phyloP scores from a whole-genome alignment of 2,329 filamentous ascomycete species.

The Endothia cerciana region DNA sequence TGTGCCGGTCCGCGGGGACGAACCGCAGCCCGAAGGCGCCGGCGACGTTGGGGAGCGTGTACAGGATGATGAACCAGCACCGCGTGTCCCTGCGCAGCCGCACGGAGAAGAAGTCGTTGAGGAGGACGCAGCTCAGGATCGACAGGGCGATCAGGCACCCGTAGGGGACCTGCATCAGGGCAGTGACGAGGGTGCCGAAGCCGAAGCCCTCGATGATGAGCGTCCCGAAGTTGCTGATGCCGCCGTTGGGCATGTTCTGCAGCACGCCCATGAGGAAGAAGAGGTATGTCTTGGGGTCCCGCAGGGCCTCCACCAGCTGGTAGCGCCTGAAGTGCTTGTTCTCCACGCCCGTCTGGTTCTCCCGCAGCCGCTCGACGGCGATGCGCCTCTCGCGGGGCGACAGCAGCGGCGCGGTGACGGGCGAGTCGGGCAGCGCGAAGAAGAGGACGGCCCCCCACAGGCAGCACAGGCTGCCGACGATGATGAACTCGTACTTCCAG shows the following conservation, averaged over 20 bases:
- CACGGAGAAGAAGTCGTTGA: slow-evolving; percentile 32
- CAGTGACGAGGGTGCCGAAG: slow-evolving; percentile 51
- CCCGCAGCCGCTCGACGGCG: slow-evolving; percentile 38
- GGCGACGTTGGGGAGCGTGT: slow-evolving; percentile 55
- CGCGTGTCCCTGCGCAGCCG: slow-evolving; percentile 33
- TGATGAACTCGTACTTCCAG: slow-evolving; percentile 43
- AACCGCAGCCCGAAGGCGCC: slow-evolving; percentile 58
- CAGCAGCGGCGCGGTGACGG: slow-evolving; percentile 33
- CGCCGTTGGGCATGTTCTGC: slow-evolving; percentile 35
- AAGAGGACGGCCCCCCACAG: slow-evolving; percentile 35
- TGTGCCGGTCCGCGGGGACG: slow-evolving; percentile 46
- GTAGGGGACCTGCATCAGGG: slow-evolving; percentile 35
- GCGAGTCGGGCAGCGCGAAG: slow-evolving; percentile 33
- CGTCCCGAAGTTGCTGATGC: slow-evolving; percentile 47
- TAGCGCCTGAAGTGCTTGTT: slow-evolving; percentile 36
- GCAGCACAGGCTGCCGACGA: slow-evolving; percentile 41
- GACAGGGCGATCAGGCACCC: slow-evolving; percentile 36
- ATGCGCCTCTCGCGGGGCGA: slow-evolving; percentile 35
- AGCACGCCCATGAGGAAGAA: slow-evolving; percentile 32
- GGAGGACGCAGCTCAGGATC: slow-evolving; percentile 34
- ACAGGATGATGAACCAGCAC: slow-evolving; percentile 48
- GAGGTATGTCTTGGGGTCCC: slow-evolving; percentile 38
- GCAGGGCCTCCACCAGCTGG: slow-evolving; percentile 40
- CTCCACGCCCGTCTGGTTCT: slow-evolving; percentile 42
- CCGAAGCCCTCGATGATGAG: slow-evolving; percentile 58